phyloP scores from a whole-genome alignment of 2,329 filamentous ascomycete genomes.

The Colletotrichum lupini region DNA sequence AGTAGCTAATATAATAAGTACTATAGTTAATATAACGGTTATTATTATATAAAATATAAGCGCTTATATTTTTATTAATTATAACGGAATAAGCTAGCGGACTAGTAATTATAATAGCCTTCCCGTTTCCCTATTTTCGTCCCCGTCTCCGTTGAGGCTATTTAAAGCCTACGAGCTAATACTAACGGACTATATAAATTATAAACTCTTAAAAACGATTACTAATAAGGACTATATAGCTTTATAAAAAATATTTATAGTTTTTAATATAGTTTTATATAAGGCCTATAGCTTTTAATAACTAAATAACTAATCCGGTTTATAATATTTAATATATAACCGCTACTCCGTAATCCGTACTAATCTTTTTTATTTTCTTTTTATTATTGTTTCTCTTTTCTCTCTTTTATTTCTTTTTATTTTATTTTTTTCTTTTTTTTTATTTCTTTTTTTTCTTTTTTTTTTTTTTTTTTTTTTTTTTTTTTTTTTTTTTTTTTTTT shows the following conservation, averaged over 20 bases:
- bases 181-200: no score
- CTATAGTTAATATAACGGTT: slow-evolving; percentile 3
- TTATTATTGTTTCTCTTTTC: no score
- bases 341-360: background rate
- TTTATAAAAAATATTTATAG: no score
- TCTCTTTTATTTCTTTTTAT: no score
- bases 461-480: no score
- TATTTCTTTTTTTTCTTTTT: no score
- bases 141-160: background rate
- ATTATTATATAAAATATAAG: slow-evolving; percentile 5
- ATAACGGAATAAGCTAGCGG: slow-evolving; percentile 2
- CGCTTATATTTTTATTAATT: slow-evolving; percentile 19
- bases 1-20: background rate
- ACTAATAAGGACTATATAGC: no score
- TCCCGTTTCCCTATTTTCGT: background rate
- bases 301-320: background rate
- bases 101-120: background rate
- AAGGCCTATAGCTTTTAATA: no score
- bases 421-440: no score
- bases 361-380: background rate
- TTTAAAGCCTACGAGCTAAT: background rate
- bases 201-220: no score
- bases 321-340: background rate
- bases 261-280: no score
- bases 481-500: no score